phyloP scores from a whole-genome alignment of 2,329 filamentous ascomycete species.

The Alternaria brassicicola region DNA sequence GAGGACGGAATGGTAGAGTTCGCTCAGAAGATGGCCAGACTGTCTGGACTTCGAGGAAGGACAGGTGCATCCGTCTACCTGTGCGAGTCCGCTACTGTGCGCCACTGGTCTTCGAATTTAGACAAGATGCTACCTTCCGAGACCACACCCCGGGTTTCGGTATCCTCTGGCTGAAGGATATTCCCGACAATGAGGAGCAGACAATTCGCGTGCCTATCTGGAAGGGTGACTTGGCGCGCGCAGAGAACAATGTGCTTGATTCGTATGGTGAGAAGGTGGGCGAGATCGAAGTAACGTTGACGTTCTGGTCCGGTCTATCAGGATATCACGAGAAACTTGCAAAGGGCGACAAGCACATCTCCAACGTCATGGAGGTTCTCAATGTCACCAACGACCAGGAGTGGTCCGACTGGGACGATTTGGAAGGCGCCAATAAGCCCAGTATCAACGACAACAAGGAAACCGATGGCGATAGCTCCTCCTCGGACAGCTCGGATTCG shows the following conservation, averaged over 20 bases:
- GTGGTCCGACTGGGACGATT: conserved; percentile 45
- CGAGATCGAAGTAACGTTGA: conserved; percentile 62
- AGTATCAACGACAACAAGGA: conserved; percentile 15
- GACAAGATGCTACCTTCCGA: conserved; percentile 59
- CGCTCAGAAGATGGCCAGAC: conserved; percentile 45
- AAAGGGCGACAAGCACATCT: conserved; percentile 60
- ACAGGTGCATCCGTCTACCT: conserved; percentile 58
- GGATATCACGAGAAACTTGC: conserved; percentile 64
- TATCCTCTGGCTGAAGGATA: conserved; percentile 72
- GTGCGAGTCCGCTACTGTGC: conserved; percentile 67
- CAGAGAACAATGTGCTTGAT: conserved; percentile 55
- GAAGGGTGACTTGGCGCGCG: conserved; percentile 67
- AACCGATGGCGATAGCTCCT: conserved; percentile 46
- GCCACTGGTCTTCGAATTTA: conserved; percentile 63
- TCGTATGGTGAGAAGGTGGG: conserved; percentile 64
- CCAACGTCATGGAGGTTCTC: conserved; percentile 68
- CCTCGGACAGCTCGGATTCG: conserved; percentile 28
- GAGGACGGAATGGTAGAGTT: conserved; percentile 34
- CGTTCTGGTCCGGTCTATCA: conserved; percentile 67
- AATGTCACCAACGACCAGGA: conserved; percentile 66
- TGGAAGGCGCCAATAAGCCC: conserved; percentile 29
- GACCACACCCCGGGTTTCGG: conserved; percentile 67
- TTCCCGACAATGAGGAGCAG: conserved; percentile 69
- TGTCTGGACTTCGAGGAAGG: conserved; percentile 60
- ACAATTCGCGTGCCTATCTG: conserved; percentile 67